Percentiles rank a stretch among this genome's conserved stretches.
Evolutionary conservation across 768 basidiomycete species (phyloP).

Genomic region (Mycena rebaudengoi): DNA sequence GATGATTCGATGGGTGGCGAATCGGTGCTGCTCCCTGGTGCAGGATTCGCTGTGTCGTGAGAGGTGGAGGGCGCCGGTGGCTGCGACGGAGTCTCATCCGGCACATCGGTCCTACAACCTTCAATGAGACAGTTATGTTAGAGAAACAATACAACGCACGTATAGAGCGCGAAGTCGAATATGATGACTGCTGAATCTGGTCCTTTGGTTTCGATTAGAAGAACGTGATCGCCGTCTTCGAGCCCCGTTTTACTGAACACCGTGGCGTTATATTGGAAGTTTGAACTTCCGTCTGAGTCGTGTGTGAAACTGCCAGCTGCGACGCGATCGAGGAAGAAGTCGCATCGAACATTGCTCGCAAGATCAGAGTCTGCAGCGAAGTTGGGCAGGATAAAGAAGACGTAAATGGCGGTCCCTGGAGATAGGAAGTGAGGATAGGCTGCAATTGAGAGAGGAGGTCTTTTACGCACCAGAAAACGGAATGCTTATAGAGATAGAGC

Average conservation of each 20-base stretch:
- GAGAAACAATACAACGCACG: slow-evolving; percentile 15
- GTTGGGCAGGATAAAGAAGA: slow-evolving; percentile 30
- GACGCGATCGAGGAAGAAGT: slow-evolving; percentile 25
- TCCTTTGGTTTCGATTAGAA: slow-evolving; percentile 26
- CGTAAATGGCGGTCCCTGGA: slow-evolving; percentile 29
- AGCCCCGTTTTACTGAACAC: slow-evolving; percentile 24
- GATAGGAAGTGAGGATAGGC: not conserved
- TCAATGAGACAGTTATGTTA: not conserved
- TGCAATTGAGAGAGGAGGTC: too few species aligned
- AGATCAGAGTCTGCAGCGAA: slow-evolving; percentile 5
- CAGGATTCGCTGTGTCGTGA: too few species aligned
- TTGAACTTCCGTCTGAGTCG: slow-evolving; percentile 16
- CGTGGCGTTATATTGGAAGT: slow-evolving; percentile 20
- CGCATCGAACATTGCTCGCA: slow-evolving; percentile 8
- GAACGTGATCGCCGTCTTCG: slow-evolving; percentile 21
- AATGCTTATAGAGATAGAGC: slow-evolving; percentile 18
- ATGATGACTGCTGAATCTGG: slow-evolving; percentile 20
- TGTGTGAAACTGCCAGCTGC: slow-evolving; percentile 25
- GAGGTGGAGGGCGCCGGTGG: too few species aligned
- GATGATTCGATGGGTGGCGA: too few species aligned
- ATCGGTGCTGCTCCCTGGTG: too few species aligned
- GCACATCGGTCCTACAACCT: not conserved
- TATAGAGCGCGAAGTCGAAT: slow-evolving; percentile 31
- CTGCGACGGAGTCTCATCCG: too few species aligned
- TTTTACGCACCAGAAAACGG: slow-evolving; percentile 26